Evolutionary conservation across 192 early-diverging fungal species (phyloP), one percentile per base, ranked within the genome.

Genomic region (Chytriomyces sp.): DNA sequence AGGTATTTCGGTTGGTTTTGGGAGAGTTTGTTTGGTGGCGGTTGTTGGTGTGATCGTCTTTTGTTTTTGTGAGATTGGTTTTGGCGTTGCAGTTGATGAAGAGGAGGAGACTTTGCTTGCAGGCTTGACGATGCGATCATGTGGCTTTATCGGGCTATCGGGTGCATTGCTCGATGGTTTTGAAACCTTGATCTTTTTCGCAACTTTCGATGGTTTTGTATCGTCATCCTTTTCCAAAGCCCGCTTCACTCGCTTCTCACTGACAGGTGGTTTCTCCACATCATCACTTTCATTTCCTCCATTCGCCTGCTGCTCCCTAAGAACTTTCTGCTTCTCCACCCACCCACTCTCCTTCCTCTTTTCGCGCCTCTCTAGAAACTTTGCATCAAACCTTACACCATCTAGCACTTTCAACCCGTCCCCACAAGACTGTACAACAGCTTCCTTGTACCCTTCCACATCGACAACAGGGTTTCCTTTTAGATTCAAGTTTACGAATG

Each of bases 401-500:
- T 94, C 93, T 60, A 94, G 74, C 9, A 94, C 85, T 11, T 92
- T 84, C 64, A 94, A 77, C 20, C 86, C 86, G 24, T 92, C 87
- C 7, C 71, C 71, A 13, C 91, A 79, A 20, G 90, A 67, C 16
- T 78, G 83, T 61, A 92, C 64, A 20, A 94, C 84, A 81, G 82
- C 67, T 9, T 84, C 43, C 61, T 64, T 79, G 57, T 81, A 81
- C 50, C 61, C 69, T 67, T 89, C 75, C 63, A 3, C 85, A 60
- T 45, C 83, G 80, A 69, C 89, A 26, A 69, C 76, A 6, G 64
- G 64, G 49, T 77, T 77, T 49, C 92, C 91, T 53, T 92, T 92
- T 43, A 94, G 68, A 60, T 89, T 93, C 45, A 94, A 77, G 46
- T 94, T 92, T 69, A 84, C 81, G 43, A 94, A 69, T 65, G 59